phyloP scores from a whole-genome alignment of 345 rosid species.

The Salix caprea region DNA sequence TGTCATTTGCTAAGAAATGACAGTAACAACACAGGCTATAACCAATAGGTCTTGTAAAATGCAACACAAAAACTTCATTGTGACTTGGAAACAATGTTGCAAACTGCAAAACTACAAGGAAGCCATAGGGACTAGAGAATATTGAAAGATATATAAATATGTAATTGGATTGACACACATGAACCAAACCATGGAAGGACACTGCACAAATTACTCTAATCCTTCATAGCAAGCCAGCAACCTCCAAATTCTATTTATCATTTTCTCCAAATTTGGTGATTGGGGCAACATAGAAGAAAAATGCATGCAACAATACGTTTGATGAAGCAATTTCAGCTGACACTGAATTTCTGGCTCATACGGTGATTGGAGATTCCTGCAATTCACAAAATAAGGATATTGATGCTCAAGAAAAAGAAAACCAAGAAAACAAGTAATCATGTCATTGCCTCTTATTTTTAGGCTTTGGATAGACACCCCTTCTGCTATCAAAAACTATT shows the following conservation, averaged over 20 bases:
- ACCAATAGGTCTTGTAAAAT: neutral
- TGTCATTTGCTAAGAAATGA: neutral
- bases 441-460: no score
- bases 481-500: no score
- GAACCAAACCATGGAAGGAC: constrained; percentile 22
- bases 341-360: constrained; percentile 28
- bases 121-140: constrained; percentile 32
- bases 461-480: no score
- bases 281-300: constrained; percentile 14
- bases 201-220: constrained; percentile 9
- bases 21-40: neutral
- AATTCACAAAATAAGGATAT: neutral
- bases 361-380: constrained; percentile 87
- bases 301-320: neutral
- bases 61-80: neutral
- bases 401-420: no score
- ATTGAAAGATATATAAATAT: constrained; percentile 2
- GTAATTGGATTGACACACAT: constrained; percentile 9
- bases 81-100: constrained; percentile 7
- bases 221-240: constrained; percentile 10
- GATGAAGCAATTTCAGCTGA: neutral
- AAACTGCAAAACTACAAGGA: constrained; percentile 22
- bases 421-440: no score
- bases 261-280: neutral
- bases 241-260: constrained; percentile 6